A percentile compares a stretch with the other conserved stretches of the same genome.
These are phyloP conservation scores for Agaricus sinodeliciosus DNA, from an alignment of 768 basidiomycete genomes.

Conservation along the genomic window DNA sequence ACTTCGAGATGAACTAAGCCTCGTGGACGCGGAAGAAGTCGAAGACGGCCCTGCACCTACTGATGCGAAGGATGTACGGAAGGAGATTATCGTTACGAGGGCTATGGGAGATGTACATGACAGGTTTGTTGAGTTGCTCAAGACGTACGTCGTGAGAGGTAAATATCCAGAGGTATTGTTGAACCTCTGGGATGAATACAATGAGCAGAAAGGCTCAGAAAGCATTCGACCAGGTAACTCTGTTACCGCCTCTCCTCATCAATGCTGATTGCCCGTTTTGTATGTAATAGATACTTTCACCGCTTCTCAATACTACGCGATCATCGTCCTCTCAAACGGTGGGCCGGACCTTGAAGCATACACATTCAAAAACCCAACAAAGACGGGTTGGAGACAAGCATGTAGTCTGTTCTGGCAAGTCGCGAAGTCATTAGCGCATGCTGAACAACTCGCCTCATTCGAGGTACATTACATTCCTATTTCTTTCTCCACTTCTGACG, in stretches of 20 bases:
- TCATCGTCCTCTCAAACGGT: conserved; percentile 86
- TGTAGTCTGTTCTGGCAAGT: conserved; percentile 91
- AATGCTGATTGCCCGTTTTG: background rate
- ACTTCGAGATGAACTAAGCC: conserved; percentile 44
- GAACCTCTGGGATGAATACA: conserved; percentile 83
- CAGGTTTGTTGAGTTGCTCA: conserved; percentile 76
- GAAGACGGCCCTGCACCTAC: conserved; percentile 62
- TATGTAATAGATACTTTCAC: conserved; percentile 57
- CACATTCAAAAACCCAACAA: conserved; percentile 49
- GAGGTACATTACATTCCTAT: conserved; percentile 54
- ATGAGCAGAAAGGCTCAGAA: conserved; percentile 68
- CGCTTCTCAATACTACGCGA: conserved; percentile 75
- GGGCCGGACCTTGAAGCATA: conserved; percentile 89
- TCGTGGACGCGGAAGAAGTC: conserved; percentile 9
- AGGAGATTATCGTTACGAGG: conserved; percentile 72
- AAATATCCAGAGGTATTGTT: conserved; percentile 76
- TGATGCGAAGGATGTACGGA: conserved; percentile 69
- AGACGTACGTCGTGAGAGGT: conserved; percentile 83
- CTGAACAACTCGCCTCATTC: conserved; percentile 76
- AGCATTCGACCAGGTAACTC: conserved; percentile 74
- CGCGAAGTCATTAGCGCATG: conserved; percentile 64
- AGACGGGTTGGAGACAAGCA: conserved; percentile 79
- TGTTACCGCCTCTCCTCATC: background rate
- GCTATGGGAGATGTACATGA: conserved; percentile 71
- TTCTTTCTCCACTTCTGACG: background rate